phyloP scores from a whole-genome alignment of 1,284 basidiomycete genomes.

The Agaricales sp. region DNA sequence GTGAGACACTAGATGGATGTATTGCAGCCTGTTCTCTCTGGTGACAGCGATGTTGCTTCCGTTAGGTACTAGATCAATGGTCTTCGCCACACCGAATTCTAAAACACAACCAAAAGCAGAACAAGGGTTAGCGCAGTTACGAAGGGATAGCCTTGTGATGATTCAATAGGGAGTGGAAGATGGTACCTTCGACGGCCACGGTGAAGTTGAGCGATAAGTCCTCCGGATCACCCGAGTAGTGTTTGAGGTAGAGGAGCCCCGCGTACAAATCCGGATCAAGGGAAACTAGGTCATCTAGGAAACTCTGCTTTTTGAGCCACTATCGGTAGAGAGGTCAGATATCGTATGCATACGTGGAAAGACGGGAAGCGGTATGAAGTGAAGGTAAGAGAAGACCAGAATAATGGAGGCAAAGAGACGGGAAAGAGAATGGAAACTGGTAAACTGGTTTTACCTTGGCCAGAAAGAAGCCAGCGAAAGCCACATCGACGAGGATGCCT shows the following conservation, averaged over 20 bases:
- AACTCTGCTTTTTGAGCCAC: conserved; percentile 87
- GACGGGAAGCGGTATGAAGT: neutral
- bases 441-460: conserved; percentile 75
- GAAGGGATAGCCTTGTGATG: conserved; percentile 3
- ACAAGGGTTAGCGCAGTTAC: conserved; percentile 2
- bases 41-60: conserved; percentile 87
- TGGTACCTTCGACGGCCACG: conserved; percentile 73
- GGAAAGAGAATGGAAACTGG: conserved; percentile 11
- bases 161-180: neutral
- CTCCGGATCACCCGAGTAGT: conserved; percentile 82
- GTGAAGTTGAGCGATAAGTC: conserved; percentile 93
- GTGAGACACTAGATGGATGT: conserved; percentile 87
- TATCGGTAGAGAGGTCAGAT: too few species aligned
- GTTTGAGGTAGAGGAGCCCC: conserved; percentile 88
- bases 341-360: too few species aligned
- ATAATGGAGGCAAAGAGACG: neutral
- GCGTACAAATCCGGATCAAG: conserved; percentile 92
- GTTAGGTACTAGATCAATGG: conserved; percentile 74
- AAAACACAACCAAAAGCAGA: too few species aligned
- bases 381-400: conserved; percentile 1
- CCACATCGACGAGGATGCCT: conserved; percentile 92
- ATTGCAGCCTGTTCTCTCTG: conserved; percentile 80
- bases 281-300: conserved; percentile 83
- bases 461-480: conserved; percentile 94
- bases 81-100: conserved; percentile 74